Evolutionary conservation across 1,284 basidiomycete species (phyloP).

Genomic region (Cutaneotrichosporon sp.): DNA sequence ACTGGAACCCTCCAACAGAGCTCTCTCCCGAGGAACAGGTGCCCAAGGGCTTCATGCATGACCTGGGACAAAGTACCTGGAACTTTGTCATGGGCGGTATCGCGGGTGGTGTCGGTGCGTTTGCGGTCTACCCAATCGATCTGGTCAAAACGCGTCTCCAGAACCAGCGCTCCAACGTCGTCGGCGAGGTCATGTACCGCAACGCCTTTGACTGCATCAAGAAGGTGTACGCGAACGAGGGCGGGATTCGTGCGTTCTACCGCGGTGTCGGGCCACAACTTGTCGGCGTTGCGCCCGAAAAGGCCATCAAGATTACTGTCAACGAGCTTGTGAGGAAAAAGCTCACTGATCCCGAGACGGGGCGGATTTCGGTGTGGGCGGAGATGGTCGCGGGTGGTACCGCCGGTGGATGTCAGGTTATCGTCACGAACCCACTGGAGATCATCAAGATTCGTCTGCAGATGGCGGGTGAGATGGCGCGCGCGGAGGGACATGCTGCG

Average conservation of each 20-base stretch:
- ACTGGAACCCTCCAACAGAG: constrained; percentile 20
- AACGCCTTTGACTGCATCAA: constrained; percentile 89
- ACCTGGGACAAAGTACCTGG: constrained; percentile 64
- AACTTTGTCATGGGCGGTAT: constrained; percentile 87
- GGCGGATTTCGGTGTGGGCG: constrained; percentile 78
- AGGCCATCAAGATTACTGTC: constrained; percentile 68
- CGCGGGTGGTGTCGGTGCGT: constrained; percentile 66
- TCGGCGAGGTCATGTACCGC: constrained; percentile 89
- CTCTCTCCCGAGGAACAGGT: constrained; percentile 15
- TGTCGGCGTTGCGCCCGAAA: constrained; percentile 96
- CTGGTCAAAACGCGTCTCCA: constrained; percentile 79
- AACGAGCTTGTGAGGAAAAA: constrained; percentile 85
- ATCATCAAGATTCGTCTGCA: constrained; percentile 92
- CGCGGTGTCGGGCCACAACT: constrained; percentile 92
- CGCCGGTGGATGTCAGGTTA: constrained; percentile 96
- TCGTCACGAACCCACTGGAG: constrained; percentile 87
- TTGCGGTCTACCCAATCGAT: constrained; percentile 63
- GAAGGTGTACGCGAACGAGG: constrained; percentile 94
- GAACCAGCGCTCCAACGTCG: constrained; percentile 91
- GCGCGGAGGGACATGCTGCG: constrained; percentile 62
- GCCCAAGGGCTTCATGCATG: constrained; percentile 24
- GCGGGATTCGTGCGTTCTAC: constrained; percentile 85
- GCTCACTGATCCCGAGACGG: constrained; percentile 88
- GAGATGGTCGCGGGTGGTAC: constrained; percentile 87
- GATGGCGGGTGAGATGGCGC: constrained; percentile 81